Evolutionary conservation across 2,329 filamentous ascomycete species (phyloP).

Genomic region (Periconia sp.): DNA sequence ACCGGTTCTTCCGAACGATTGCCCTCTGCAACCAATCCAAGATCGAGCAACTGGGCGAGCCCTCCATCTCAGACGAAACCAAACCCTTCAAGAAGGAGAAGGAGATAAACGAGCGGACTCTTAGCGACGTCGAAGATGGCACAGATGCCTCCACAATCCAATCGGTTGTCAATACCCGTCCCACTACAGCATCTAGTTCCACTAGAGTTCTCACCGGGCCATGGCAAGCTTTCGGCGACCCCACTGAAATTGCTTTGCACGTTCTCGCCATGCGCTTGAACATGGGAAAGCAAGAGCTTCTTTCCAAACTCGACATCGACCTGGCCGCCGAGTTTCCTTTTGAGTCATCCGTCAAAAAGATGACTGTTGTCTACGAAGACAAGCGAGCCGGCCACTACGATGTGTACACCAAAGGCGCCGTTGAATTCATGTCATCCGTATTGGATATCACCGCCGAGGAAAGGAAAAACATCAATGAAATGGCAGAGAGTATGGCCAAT

Average conservation of each 20-base stretch:
- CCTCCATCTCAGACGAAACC: constrained; percentile 44
- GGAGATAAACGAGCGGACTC: constrained; percentile 40
- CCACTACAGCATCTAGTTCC: constrained; percentile 27
- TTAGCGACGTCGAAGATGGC: constrained; percentile 31
- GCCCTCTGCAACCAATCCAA: constrained; percentile 45
- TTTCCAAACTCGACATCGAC: constrained; percentile 28
- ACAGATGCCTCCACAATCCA: constrained; percentile 35
- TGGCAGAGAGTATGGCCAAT: constrained; percentile 40
- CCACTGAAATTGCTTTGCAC: constrained; percentile 44
- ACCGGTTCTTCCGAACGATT: constrained; percentile 39
- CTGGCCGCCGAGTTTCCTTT: constrained; percentile 44
- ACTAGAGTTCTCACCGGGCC: constrained; percentile 9
- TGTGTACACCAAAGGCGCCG: constrained; percentile 43
- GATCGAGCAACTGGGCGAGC: constrained; percentile 27
- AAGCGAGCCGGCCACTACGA: constrained; percentile 30
- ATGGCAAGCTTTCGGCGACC: constrained; percentile 41
- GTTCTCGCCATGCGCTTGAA: constrained; percentile 44
- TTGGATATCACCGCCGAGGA: constrained; percentile 34
- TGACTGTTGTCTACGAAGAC: constrained; percentile 43
- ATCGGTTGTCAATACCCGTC: constrained; percentile 25
- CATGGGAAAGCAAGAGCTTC: constrained; percentile 35
- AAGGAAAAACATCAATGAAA: constrained; percentile 27
- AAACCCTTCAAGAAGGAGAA: constrained; percentile 54
- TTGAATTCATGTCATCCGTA: constrained; percentile 39
- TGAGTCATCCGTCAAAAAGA: constrained; percentile 44